Base-by-base conservation (phyloP, 176 grass and related monocot species). In the Eragrostis nindensis region DNA sequence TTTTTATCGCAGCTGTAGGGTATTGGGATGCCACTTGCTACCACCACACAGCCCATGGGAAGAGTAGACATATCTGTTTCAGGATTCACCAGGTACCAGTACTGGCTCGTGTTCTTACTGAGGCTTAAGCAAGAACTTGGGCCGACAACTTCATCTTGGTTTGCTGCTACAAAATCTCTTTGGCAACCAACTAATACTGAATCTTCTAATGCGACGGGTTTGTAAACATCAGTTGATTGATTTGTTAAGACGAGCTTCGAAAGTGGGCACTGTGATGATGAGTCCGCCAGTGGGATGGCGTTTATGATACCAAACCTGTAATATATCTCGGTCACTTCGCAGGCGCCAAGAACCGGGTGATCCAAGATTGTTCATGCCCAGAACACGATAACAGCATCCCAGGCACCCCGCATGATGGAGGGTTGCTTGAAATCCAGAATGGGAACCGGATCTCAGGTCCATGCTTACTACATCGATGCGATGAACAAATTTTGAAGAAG, bases 321-420 rank as follows among this genome's bases (percentile, higher is more conserved):
- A 66, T 81, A 67, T 56, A 94, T 84, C 6, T 5, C 32, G 2
- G 45, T 76, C 24, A 94, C 86, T 47, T 78, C 85, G 57, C 55
- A 80, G 78, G 83, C 39, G 32, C 83, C 75, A 36, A 74, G 64
- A 48, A 71, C 40, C 3, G 52, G 88, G 40, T 89, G 86, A n/a
- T 70, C 22, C 11, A 94, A 67, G 59, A 89, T 14, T 3, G 81
- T 89, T 86, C 84, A 0, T 77, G 18, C 16, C 71, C 52, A 11
- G 45, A 87, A 50, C 89, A 94, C 11, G 92, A 87, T 52, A 94
- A 59, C 11, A 84, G 50, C 83, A 94, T 86, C 25, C 88, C 82
- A 2, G 24, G 83, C 13, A 50, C 64, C 0, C 89, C 83, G 0
- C 92, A 91, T 16, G 40, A 29, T 2, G 14, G 7, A 5, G 66